Conservation (phyloP, 768 basidiomycete species). For the Arthromyces matolae region DNA sequence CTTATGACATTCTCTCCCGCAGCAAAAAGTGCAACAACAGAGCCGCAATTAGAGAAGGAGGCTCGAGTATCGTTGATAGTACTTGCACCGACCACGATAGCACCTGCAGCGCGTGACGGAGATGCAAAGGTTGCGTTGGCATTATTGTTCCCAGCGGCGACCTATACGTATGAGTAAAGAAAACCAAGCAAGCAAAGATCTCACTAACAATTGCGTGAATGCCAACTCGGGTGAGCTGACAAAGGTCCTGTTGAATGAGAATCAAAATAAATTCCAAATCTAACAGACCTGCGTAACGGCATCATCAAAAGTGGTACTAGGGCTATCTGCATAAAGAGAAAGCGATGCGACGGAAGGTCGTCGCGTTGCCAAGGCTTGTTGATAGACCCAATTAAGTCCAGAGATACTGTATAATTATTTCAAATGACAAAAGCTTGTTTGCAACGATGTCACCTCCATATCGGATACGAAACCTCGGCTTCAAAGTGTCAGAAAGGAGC, state of each 20-base stretch:
- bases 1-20: slow-evolving; percentile 28
- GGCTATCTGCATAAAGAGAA: neutral
- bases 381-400: slow-evolving; percentile 2
- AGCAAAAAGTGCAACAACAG: slow-evolving; percentile 31
- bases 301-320: neutral
- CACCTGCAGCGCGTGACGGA: slow-evolving; percentile 7
- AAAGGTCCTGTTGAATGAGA: neutral
- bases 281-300: neutral
- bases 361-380: neutral
- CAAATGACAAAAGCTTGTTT: neutral
- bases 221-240: slow-evolving; percentile 1
- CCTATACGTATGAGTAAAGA: neutral
- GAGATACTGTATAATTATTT: slow-evolving; percentile 3
- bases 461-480: neutral
- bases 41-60: slow-evolving; percentile 33
- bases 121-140: neutral
- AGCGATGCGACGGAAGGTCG: slow-evolving; percentile 1
- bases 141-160: slow-evolving; percentile 12
- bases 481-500: neutral
- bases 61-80: slow-evolving; percentile 26
- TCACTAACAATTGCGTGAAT: slow-evolving; percentile 3
- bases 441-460: neutral
- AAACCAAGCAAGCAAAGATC: neutral
- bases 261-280: neutral
- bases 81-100: slow-evolving; percentile 13